Evolutionary conservation across 495 filamentous ascomycete genomes (phyloP), one percentile per base, ranked within the genome.

Genomic region (Lentithecium fluviatile): DNA sequence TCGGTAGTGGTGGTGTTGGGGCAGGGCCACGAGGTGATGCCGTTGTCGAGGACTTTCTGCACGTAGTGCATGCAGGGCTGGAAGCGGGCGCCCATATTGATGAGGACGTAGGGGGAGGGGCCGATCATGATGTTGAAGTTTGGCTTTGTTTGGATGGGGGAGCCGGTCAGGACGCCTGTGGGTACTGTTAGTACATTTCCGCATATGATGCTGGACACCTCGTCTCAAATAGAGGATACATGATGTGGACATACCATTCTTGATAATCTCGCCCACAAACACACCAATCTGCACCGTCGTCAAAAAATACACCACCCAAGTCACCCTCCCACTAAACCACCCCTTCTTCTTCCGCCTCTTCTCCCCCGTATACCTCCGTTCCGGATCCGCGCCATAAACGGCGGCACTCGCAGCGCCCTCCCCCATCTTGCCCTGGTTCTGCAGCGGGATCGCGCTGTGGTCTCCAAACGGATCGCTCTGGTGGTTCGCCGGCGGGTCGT

Each of bases 51-150:
- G 4, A 76, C 67, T 58, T 84, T 74, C 65, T 91, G 85, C 11
- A 94, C 82, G 56, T 84, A 88, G 75, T 91, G 91, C 94, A 98
- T 98, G 73, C 94, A 98, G 6, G 93, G 90, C 6, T 89, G 83
- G 71, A 88, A 98, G 24, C 93, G 84, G 34, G 93, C 90, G 58
- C 94, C 94, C 91, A 97, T 95, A 70, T 94, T 95, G 73, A 98
- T 95, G 62, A 94, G 85, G 26, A 97, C 82, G 64, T 89, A 89
- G 3, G 87, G 80, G 2, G 91, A 95, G 2, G 94, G 94, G 0
- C 94, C 94, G 69, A 98, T 95, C 90, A 98, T 95, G 45, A 88
- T 88, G 73, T 98, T 98, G 77, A 97, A 92, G 11, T 77, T 76
- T 4, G 94, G 95, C 25, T 93, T 78, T 24, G 84, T 95, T 73